Evolutionary conservation across 306 rosid species (phyloP).

Genomic region (Cicer cuneatum): DNA sequence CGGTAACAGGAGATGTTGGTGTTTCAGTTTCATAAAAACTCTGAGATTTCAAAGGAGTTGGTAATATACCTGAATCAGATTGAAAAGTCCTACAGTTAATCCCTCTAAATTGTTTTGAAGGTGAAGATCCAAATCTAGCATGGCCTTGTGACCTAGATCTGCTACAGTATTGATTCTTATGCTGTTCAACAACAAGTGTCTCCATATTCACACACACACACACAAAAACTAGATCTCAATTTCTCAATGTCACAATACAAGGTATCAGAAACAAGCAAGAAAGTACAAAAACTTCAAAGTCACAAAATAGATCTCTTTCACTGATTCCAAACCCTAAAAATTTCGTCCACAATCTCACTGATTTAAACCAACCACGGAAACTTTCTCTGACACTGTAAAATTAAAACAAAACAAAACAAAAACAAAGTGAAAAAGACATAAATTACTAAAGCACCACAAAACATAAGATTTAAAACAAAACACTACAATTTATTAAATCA

Average conservation of each 20-base stretch:
- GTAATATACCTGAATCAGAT: conserved; percentile 68
- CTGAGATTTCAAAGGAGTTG: conserved; percentile 61
- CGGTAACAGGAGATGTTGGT: conserved; percentile 37
- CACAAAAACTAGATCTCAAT: conserved; percentile 4
- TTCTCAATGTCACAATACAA: not conserved
- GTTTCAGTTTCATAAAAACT: conserved; percentile 52
- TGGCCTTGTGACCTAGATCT: conserved; percentile 56
- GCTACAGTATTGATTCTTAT: conserved; percentile 64
- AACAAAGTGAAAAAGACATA: not conserved
- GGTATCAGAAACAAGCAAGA: conserved; percentile 9
- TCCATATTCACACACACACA: conserved; percentile 57
- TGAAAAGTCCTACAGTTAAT: conserved; percentile 80
- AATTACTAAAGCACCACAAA: not conserved
- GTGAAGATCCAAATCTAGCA: conserved; percentile 56
- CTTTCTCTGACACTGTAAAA: conserved; percentile 33
- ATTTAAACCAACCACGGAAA: conserved; percentile 42
- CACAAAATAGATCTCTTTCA: conserved; percentile 40
- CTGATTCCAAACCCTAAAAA: conserved; percentile 24
- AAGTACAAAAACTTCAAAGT: conserved; percentile 23
- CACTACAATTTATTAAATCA: not conserved
- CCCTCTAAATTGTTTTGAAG: conserved; percentile 56
- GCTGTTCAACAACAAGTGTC: conserved; percentile 77
- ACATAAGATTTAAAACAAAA: not conserved
- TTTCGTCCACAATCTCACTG: conserved; percentile 45
- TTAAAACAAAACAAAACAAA: not conserved